A percentile compares a stretch with the other conserved stretches of the same genome.
Evolutionary conservation across 345 rosid species (phyloP).

Genomic region (Dimocarpus longan): DNA sequence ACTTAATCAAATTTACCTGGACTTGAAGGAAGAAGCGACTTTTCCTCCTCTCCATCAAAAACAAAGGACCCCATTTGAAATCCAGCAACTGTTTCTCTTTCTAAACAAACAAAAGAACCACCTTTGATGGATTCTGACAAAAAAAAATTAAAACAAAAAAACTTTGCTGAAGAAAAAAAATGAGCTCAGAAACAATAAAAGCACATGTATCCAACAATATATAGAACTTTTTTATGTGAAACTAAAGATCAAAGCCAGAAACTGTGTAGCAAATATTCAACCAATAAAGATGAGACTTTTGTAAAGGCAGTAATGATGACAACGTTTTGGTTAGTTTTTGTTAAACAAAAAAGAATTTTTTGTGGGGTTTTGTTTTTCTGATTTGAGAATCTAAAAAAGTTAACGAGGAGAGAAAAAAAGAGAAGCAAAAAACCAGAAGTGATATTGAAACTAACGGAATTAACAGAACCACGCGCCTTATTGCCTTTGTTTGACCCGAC

Average conservation of each 20-base stretch:
- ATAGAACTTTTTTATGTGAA: slow-evolving; percentile 22
- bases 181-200: slow-evolving; percentile 15
- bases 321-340: not conserved
- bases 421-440: slow-evolving; percentile 14
- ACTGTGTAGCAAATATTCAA: slow-evolving; percentile 13
- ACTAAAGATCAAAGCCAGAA: slow-evolving; percentile 11
- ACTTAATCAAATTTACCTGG: slow-evolving; percentile 32
- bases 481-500: not conserved
- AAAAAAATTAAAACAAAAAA: not conserved
- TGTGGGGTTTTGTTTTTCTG: not conserved
- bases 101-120: not conserved
- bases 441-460: slow-evolving; percentile 31
- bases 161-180: slow-evolving; percentile 3
- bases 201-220: slow-evolving; percentile 32
- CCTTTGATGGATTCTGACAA: not conserved
- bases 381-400: not conserved
- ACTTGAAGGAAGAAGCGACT: slow-evolving; percentile 31
- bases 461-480: slow-evolving; percentile 48
- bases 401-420: not conserved
- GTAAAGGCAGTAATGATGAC: slow-evolving; percentile 30
- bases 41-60: slow-evolving; percentile 30
- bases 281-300: slow-evolving; percentile 27
- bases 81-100: not conserved
- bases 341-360: not conserved
- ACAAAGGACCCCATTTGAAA: slow-evolving; percentile 28